Base-by-base conservation (phyloP, 2,329 filamentous ascomycete genomes). In the Hypomyces perniciosus region DNA sequence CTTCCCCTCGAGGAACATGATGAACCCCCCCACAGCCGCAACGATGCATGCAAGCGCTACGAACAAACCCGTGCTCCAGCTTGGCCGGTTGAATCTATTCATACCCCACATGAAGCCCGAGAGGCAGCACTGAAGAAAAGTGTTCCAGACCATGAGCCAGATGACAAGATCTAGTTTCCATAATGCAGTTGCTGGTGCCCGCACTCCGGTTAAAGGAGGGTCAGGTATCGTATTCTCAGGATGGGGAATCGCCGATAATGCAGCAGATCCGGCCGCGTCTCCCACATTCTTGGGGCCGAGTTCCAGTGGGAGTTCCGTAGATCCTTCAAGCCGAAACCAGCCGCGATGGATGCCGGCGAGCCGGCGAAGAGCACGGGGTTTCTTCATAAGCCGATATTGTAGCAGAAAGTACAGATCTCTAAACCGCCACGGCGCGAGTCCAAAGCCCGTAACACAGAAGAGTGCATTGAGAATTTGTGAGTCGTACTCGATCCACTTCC, bases 381-480 rank as follows among this genome's bases (percentile, higher is more conserved):
- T 69, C 50, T 76, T 71, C 31, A 61, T 52, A 0, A 85, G 45
- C 27, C 88, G 77, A 69, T 79, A 93, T 61, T 78, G 76, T 44
- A 87, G 67, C 33, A 90, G 73, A 63, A 82, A 90, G 64, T 85
- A 93, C 7, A 90, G 70, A 64, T 95, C 90, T 31, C 90, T 77
- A 59, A 91, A 86, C 33, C 90, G 80, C 90, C 89, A 95, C 0
- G 90, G 90, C 1, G 87, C 84, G 8, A 93, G 76, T 0, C 90
- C 89, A 58, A 95, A 92, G 1, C 85, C 89, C 2, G 88, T 92
- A 5, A 95, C 84, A 67, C 88, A 93, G 75, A 95, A 95, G 1
- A 95, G 78, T 0, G 79, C 86, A 61, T 90, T 95, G 4, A 69
- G 57, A 52, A 95, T 86, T 63, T 95, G 90, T 1, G 85, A 88